Conservation (phyloP, 495 filamentous ascomycete genomes). For the Penicillium diatomitis region DNA sequence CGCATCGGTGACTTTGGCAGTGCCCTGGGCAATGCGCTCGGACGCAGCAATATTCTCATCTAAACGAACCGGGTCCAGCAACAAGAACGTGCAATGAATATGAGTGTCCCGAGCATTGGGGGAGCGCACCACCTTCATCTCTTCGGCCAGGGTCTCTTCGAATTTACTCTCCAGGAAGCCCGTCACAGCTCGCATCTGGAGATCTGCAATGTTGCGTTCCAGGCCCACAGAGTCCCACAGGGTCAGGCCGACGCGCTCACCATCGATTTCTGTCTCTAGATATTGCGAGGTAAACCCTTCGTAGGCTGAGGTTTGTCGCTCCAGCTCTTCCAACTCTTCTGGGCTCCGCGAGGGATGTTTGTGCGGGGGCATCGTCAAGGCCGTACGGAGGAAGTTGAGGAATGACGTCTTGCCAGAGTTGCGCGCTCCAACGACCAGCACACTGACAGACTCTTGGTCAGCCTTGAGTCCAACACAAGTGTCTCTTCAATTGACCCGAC, state of each 20-base stretch:
- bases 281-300: constrained; percentile 76
- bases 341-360: constrained; percentile 53
- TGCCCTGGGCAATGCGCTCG: constrained; percentile 47
- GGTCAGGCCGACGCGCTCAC: constrained; percentile 85
- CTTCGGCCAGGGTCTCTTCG: constrained; percentile 93
- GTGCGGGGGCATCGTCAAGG: constrained; percentile 70
- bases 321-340: constrained; percentile 37
- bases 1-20: constrained; percentile 39
- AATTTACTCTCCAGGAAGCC: constrained; percentile 96
- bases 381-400: constrained; percentile 84
- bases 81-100: constrained; percentile 89
- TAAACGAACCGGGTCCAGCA: constrained; percentile 82
- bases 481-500: not conserved
- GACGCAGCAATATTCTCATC: constrained; percentile 71
- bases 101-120: constrained; percentile 93
- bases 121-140: constrained; percentile 92
- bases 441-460: constrained; percentile 39
- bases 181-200: constrained; percentile 85
- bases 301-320: constrained; percentile 33
- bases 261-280: constrained; percentile 89
- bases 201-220: constrained; percentile 86
- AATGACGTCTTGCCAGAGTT: constrained; percentile 94
- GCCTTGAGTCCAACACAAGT: not conserved
- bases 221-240: constrained; percentile 93
- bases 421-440: constrained; percentile 81